A percentile compares a stretch with the other conserved stretches of the same genome.
These are phyloP conservation scores for Trapa incisa DNA, from an alignment of 345 rosid species.

Conservation along the genomic window DNA sequence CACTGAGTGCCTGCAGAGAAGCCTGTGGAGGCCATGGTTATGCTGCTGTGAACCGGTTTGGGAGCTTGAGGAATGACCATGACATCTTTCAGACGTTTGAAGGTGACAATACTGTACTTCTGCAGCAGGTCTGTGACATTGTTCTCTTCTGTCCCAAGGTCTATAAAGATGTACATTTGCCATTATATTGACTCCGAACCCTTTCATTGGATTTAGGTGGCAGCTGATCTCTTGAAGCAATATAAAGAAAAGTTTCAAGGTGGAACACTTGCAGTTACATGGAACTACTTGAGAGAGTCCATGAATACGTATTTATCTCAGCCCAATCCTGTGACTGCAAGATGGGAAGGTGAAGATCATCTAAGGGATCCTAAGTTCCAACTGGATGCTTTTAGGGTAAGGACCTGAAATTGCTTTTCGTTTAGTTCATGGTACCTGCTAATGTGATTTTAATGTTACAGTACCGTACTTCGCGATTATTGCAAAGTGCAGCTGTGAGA, in stretches of 20 bases:
- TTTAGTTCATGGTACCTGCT: neutral
- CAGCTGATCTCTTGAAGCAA: slow-evolving; percentile 78
- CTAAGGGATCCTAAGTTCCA: slow-evolving; percentile 88
- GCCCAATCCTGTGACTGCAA: slow-evolving; percentile 89
- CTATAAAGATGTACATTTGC: neutral
- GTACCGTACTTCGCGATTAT: slow-evolving; percentile 93
- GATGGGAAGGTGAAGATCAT: slow-evolving; percentile 95
- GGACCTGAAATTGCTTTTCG: slow-evolving; percentile 6
- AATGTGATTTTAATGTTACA: slow-evolving; percentile 15
- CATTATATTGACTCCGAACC: neutral
- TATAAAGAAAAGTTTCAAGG: slow-evolving; percentile 91
- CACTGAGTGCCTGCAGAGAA: slow-evolving; percentile 85
- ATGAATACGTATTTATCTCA: slow-evolving; percentile 82
- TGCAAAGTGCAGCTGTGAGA: slow-evolving; percentile 75
- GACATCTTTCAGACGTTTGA: slow-evolving; percentile 96
- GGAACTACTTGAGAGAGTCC: slow-evolving; percentile 92
- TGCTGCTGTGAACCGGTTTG: slow-evolving; percentile 98
- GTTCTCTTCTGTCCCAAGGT: neutral
- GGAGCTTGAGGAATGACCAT: slow-evolving; percentile 92
- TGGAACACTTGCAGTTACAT: slow-evolving; percentile 79
- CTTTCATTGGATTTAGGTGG: slow-evolving; percentile 43
- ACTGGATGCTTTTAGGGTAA: slow-evolving; percentile 92
- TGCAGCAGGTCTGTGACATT: slow-evolving; percentile 53
- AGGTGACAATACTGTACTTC: slow-evolving; percentile 98
- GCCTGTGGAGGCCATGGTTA: slow-evolving; percentile 99